Percentiles rank a stretch among this genome's conserved stretches.
phyloP scores from a whole-genome alignment of 805 yeast species.

The Lachancea thermotolerans region DNA sequence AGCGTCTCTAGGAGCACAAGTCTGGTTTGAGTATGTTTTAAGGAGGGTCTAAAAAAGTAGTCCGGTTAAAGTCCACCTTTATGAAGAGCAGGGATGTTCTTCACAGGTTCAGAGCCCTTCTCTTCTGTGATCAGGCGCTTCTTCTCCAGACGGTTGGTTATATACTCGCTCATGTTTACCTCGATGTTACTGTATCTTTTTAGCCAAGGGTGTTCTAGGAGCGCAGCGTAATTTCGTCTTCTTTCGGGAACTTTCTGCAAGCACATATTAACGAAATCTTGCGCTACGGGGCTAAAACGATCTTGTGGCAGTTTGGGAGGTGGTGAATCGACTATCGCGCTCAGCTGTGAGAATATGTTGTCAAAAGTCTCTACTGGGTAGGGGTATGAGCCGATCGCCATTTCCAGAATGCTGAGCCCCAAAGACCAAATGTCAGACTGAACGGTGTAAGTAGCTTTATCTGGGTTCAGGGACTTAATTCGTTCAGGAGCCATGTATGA shows the following conservation, averaged over 20 bases:
- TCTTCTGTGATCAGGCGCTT: slow-evolving; percentile 23
- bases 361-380: slow-evolving; percentile 91
- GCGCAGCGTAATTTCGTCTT: slow-evolving; percentile 73
- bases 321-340: slow-evolving; percentile 94
- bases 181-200: slow-evolving; percentile 40
- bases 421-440: slow-evolving; percentile 95
- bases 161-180: slow-evolving; percentile 33
- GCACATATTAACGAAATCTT: slow-evolving; percentile 70
- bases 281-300: slow-evolving; percentile 67
- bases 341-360: slow-evolving; percentile 84
- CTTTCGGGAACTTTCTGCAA: slow-evolving; percentile 72
- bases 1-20: too few species aligned
- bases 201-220: slow-evolving; percentile 83
- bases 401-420: slow-evolving; percentile 79
- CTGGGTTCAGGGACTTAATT: slow-evolving; percentile 67
- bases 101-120: slow-evolving; percentile 24
- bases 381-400: slow-evolving; percentile 90
- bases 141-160: slow-evolving; percentile 32
- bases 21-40: too few species aligned
- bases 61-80: slow-evolving; percentile 28
- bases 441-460: slow-evolving; percentile 76
- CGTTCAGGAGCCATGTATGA: slow-evolving; percentile 99
- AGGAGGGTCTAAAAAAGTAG: background rate
- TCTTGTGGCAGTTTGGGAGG: slow-evolving; percentile 71
- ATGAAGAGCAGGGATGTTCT: slow-evolving; percentile 31